These are phyloP conservation scores for Beauveria australis DNA, from an alignment of 2,329 filamentous ascomycete species.

Conservation along the genomic window DNA sequence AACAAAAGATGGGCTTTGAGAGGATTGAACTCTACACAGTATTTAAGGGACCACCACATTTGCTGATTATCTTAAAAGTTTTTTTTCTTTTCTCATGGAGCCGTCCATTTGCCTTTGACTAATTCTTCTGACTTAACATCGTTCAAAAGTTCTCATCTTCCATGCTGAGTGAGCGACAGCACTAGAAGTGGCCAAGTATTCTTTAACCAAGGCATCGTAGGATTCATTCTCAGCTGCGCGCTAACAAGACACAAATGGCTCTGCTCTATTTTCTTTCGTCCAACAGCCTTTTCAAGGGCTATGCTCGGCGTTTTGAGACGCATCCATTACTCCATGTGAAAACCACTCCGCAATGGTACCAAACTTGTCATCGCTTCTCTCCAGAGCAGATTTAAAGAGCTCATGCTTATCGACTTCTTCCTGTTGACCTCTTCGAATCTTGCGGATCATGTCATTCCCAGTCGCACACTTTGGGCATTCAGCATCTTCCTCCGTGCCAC, in stretches of 20 bases:
- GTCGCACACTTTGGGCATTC: constrained; percentile 83
- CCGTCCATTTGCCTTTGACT: too few species aligned
- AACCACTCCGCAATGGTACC: constrained; percentile 93
- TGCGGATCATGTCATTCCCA: constrained; percentile 79
- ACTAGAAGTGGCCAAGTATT: too few species aligned
- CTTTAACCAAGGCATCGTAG: not conserved
- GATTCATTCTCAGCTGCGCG: not conserved
- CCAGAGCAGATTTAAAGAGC: constrained; percentile 74
- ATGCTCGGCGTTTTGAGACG: constrained; percentile 29
- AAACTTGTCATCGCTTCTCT: constrained; percentile 72
- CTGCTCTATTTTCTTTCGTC: not conserved
- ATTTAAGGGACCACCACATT: too few species aligned
- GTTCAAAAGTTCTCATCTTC: too few species aligned
- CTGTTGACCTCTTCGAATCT: constrained; percentile 77
- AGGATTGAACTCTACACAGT: too few species aligned
- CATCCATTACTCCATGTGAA: constrained; percentile 80
- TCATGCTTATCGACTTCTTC: constrained; percentile 84
- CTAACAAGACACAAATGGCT: not conserved
- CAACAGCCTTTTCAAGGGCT: not conserved
- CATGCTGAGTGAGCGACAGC: too few species aligned
- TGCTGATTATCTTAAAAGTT: too few species aligned
- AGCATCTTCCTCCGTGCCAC: constrained; percentile 44
- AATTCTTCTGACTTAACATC: too few species aligned
- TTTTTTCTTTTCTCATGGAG: too few species aligned
- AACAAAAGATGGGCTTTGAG: too few species aligned